Evolutionary conservation across 176 grass and related monocot genomes (phyloP), one percentile per base, ranked within the genome.

Genomic region (Coix lacrymajobi): DNA sequence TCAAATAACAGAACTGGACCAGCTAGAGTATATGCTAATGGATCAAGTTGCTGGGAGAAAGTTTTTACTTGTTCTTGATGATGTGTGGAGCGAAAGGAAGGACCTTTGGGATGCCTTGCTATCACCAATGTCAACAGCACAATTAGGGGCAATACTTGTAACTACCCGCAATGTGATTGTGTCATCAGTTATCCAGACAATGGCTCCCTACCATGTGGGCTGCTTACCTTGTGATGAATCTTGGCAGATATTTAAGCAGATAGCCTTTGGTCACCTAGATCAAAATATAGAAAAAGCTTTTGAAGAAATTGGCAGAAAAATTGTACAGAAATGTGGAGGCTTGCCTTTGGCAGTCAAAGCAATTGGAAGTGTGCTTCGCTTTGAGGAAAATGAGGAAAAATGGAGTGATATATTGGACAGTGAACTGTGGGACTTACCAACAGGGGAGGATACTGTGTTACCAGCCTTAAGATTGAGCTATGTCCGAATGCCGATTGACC

Each of bases 391-490:
- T 75, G 71, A 63, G 51, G 56, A 78, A 7, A 66, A 33, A 34
- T 85, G 85, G 89, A 32, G 1, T 64, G 75, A 81, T 8, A 41
- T 91, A 49, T 36, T 87, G 40, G 63, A 91, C 11, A 91, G 60
- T 65, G 81, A 91, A 66, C 26, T 77, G 1, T 88, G 89, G 89
- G 62, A 88, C 5, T 16, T 80, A 19, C 39, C 38, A 24, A 54
- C 79, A 52, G 25, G 7, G 39, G 69, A 80, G 26, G 58, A 30
- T 73, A 62, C 31, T 41, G 75, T 91, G 7, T 60, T 87, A 30
- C 66, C 89, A 17, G 85, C 81, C 26, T 77, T 91, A 43, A 77
- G 72, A 32, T n/a, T 91, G 34, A 87, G 85, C 66, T 91, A 91
- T 70, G 60, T 75, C 8, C 66, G 71, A 60, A 79, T 87, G 71